Percentiles rank a stretch among this genome's conserved stretches.
Evolutionary conservation across 371 early-diverging fungal genomes (phyloP).

Genomic region (Lichtheimia ramosa): DNA sequence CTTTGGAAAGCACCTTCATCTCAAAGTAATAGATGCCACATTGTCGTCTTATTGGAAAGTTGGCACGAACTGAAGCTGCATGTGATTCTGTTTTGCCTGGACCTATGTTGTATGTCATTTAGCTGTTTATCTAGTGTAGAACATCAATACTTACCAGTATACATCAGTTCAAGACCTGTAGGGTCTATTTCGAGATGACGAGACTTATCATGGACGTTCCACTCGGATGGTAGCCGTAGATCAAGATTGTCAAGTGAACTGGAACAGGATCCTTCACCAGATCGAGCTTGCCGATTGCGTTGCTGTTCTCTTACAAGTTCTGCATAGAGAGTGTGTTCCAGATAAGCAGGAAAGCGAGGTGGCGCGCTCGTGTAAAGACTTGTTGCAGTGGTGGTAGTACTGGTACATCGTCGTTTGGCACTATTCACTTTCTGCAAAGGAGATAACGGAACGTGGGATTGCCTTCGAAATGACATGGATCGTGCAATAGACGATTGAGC

Average conservation of each 20-base stretch:
- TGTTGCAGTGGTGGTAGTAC: conserved; percentile 14
- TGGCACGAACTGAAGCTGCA: conserved; percentile 83
- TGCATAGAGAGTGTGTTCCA: conserved; percentile 37
- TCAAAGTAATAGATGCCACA: conserved; percentile 94
- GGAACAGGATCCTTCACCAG: conserved; percentile 3
- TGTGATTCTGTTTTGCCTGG: conserved; percentile 78
- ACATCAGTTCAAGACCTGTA: conserved; percentile 56
- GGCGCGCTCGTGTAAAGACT: conserved; percentile 11
- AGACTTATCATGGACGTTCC: conserved; percentile 67
- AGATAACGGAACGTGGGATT: not conserved
- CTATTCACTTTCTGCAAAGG: not conserved
- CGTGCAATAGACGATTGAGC: no score
- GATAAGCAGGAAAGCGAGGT: conserved; percentile 36
- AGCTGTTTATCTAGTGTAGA: no score
- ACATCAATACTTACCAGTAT: conserved; percentile 39
- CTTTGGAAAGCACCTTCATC: conserved; percentile 81
- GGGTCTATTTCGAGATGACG: conserved; percentile 53
- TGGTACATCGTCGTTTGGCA: not conserved
- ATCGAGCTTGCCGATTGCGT: conserved; percentile 11
- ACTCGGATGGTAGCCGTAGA: conserved; percentile 56
- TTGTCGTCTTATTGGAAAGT: conserved; percentile 82
- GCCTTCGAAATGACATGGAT: not conserved
- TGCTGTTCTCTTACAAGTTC: conserved; percentile 30
- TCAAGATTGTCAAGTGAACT: conserved; percentile 23
- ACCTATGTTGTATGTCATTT: conserved; percentile 48